Conservation (phyloP, 108 stramenopile genomes). For the Cylindrotheca fusiformis region DNA sequence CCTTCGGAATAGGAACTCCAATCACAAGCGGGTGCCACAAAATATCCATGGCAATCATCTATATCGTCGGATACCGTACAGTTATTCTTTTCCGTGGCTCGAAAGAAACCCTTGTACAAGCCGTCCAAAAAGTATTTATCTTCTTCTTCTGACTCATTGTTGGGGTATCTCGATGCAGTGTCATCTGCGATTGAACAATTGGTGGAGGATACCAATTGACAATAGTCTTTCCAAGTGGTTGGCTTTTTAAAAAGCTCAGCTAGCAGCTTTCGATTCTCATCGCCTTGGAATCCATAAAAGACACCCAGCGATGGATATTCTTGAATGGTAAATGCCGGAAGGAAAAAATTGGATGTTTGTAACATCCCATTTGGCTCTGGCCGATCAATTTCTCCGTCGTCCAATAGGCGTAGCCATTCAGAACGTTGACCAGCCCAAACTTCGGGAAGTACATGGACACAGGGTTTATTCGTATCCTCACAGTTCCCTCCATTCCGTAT, state of each 20-base stretch:
- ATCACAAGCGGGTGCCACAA: constrained; percentile 23
- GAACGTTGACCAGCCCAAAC: constrained; percentile 20
- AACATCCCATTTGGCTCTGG: constrained; percentile 5
- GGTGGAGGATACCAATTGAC: constrained; percentile 16
- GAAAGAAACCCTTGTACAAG: constrained; percentile 28
- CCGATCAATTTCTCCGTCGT: constrained; percentile 12
- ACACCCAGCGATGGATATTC: constrained; percentile 25
- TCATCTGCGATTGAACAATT: constrained; percentile 29
- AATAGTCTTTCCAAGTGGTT: constrained; percentile 42
- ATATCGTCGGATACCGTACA: constrained; percentile 16
- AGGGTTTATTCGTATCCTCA: constrained; percentile 7
- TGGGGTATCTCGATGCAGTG: constrained; percentile 6
- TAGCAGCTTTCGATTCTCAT: constrained; percentile 13
- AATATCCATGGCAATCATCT: constrained; percentile 17
- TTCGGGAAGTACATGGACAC: constrained; percentile 25
- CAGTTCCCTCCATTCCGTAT: not conserved
- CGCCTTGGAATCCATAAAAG: constrained; percentile 35
- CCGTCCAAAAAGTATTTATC: constrained; percentile 14
- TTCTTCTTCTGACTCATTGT: constrained; percentile 11
- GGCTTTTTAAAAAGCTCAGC: constrained; percentile 40
- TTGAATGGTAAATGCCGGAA: constrained; percentile 25
- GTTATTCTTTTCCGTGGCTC: constrained; percentile 18
- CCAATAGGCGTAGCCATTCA: not conserved
- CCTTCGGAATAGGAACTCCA: constrained; percentile 18
- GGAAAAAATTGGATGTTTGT: constrained; percentile 14